These are phyloP conservation scores for Ajuga reptans DNA, from an alignment of 305 asterid genomes.

Conservation along the genomic window DNA sequence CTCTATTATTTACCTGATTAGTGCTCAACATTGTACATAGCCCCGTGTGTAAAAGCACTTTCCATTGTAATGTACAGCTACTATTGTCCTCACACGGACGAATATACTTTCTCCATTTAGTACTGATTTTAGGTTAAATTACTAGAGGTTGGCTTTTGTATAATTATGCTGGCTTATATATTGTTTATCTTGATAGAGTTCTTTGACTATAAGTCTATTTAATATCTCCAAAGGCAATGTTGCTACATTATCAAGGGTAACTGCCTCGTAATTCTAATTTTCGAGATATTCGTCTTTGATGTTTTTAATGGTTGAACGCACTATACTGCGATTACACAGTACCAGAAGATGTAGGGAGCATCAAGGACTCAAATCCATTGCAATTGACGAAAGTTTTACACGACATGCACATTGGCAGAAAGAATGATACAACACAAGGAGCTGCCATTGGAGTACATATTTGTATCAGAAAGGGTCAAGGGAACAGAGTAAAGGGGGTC, in stretches of 20 bases:
- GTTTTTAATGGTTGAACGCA: background rate
- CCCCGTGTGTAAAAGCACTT: constrained; percentile 13
- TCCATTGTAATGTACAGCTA: constrained; percentile 21
- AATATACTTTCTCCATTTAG: background rate
- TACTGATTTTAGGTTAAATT: background rate
- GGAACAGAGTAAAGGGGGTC: constrained; percentile 15
- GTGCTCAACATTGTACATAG: constrained; percentile 31
- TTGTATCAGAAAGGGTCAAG: constrained; percentile 25
- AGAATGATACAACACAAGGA: background rate
- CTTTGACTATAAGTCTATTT: background rate
- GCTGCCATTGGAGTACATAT: background rate
- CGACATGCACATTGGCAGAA: constrained; percentile 4
- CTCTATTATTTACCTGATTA: constrained; percentile 13
- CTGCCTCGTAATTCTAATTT: background rate
- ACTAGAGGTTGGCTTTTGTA: background rate
- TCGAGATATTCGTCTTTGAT: background rate
- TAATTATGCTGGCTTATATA: background rate
- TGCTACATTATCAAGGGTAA: background rate
- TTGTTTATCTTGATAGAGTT: background rate
- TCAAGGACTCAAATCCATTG: constrained; percentile 1
- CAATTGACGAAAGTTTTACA: background rate
- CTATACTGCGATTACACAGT: background rate
- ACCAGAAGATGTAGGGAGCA: background rate
- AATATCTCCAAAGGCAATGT: background rate
- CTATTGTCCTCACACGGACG: background rate